Base-by-base conservation (phyloP, 1,139 yeast genomes). In the Arxiozyma telluris region DNA sequence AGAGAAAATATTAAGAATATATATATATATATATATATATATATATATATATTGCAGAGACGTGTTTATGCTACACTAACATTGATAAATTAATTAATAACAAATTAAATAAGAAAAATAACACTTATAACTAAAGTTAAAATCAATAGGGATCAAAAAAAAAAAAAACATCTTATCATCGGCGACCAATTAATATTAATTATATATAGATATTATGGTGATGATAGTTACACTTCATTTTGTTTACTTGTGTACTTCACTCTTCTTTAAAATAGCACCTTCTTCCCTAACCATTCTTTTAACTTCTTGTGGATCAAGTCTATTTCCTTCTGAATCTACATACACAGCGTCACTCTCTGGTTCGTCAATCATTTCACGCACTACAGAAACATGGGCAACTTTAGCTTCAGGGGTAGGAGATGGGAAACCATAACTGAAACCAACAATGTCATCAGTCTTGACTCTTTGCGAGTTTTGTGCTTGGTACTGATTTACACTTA, bases 291-390 rank as follows among this genome's bases (percentile, higher is more conserved):
- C 74, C 63, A 81, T 70, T 23, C 87, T 87, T 59, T 76, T 77
- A 55, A 84, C 84, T 42, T 79, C 82, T 61, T 79, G 84, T 18
- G 76, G 76, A 63, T 80, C 83, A 52, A 76, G 70, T 60, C 75
- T 75, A 63, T 81, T 87, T 55, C 73, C 82, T 54, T 76, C 84
- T 56, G 79, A 85, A 57, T 82, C 81, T 62, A 87, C 93, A 68
- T 87, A 89, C 64, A 82, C 78, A 15, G 44, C 18, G 6, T 51
- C 34, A 12, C 30, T 67, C 20, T 61, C 57, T 25, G 54, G 53
- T 9, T 51, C 57, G 20, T 55, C 46, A 2, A 47, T 68, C 39
- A 65, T 70, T 23, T 59, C 62, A 22, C 55, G 64, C 41, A 59
- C 65, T 7, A 53, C 56, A 18, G 57, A 48, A 25, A 52, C 56